These are phyloP conservation scores for Albophoma yamanashiensis DNA, from an alignment of 2,329 filamentous ascomycete species.

Conservation along the genomic window DNA sequence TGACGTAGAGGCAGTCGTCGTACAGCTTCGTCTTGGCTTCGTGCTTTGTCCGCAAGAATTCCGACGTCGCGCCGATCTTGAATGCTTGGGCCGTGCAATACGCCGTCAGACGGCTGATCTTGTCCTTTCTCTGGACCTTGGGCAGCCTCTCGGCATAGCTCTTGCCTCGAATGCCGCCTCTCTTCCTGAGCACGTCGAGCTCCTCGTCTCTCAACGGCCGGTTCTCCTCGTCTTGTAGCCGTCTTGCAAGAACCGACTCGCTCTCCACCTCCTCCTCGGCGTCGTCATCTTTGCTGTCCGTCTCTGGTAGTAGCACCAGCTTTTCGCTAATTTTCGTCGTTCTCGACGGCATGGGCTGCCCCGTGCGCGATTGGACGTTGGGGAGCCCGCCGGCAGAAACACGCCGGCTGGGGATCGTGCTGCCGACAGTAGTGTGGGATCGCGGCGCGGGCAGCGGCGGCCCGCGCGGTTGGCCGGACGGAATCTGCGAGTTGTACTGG, in stretches of 20 bases:
- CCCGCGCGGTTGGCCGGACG: conserved; percentile 78
- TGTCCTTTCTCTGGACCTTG: conserved; percentile 77
- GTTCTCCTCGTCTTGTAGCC: conserved; percentile 46
- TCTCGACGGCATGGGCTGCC: conserved; percentile 62
- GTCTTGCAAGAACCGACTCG: conserved; percentile 23
- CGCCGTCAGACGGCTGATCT: conserved; percentile 81
- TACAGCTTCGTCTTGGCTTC: conserved; percentile 91
- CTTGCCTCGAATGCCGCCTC: conserved; percentile 59
- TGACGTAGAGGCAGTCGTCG: conserved; percentile 92
- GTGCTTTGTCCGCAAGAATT: conserved; percentile 80
- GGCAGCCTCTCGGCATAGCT: conserved; percentile 90
- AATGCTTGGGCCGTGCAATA: conserved; percentile 95
- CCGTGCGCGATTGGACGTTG: conserved; percentile 30
- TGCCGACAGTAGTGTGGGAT: conserved; percentile 9
- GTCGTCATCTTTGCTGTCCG: conserved; percentile 46
- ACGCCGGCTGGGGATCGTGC: conserved; percentile 12
- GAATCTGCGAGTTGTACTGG: conserved; percentile 88
- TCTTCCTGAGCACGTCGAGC: conserved; percentile 50
- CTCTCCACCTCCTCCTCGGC: conserved; percentile 48
- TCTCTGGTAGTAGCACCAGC: conserved; percentile 86
- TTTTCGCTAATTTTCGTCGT: conserved; percentile 96
- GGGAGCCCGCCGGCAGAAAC: conserved; percentile 27
- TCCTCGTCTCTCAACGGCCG: conserved; percentile 58
- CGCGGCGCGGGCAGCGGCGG: conserved; percentile 43
- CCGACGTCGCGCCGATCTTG: conserved; percentile 78